phyloP scores from a whole-genome alignment of 2,329 filamentous ascomycete genomes.

The Truncatella angustata region DNA sequence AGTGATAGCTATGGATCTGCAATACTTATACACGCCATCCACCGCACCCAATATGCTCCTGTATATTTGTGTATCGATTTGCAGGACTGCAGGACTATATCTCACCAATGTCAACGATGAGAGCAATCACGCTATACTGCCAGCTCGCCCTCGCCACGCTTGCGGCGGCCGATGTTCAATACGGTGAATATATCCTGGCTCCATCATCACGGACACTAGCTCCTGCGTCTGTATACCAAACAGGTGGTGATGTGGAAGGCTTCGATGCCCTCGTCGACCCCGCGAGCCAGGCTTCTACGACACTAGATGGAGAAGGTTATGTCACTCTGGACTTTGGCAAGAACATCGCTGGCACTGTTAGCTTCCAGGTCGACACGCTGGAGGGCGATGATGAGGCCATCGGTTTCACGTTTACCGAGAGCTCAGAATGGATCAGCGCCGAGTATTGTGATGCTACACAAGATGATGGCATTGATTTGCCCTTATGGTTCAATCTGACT shows the following conservation, averaged over 20 bases:
- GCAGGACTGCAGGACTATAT: too few relatives aligned
- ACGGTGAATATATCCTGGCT: slow-evolving; percentile 2
- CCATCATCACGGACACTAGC: neutral
- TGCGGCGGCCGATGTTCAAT: neutral
- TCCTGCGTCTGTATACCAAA: neutral
- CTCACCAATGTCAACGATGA: neutral
- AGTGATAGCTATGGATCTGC: too few relatives aligned
- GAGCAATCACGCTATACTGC: neutral
- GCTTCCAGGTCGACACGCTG: neutral
- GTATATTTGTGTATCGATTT: too few relatives aligned
- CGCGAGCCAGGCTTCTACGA: neutral
- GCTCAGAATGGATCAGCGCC: slow-evolving; percentile 4
- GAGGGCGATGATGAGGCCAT: neutral
- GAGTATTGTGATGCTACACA: slow-evolving; percentile 4
- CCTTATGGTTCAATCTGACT: slow-evolving; percentile 1
- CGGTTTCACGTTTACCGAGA: slow-evolving; percentile 2
- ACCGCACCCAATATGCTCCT: too few relatives aligned
- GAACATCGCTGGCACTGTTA: slow-evolving; percentile 3
- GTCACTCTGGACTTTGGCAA: slow-evolving; percentile 5
- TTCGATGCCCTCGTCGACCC: neutral
- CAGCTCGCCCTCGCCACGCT: neutral
- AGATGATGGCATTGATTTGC: neutral
- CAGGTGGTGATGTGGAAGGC: neutral
- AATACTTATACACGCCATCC: too few relatives aligned
- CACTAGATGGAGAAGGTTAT: neutral